Evolutionary conservation across 129 eudicot species (phyloP).

Genomic region (Erigeron canadensis): DNA sequence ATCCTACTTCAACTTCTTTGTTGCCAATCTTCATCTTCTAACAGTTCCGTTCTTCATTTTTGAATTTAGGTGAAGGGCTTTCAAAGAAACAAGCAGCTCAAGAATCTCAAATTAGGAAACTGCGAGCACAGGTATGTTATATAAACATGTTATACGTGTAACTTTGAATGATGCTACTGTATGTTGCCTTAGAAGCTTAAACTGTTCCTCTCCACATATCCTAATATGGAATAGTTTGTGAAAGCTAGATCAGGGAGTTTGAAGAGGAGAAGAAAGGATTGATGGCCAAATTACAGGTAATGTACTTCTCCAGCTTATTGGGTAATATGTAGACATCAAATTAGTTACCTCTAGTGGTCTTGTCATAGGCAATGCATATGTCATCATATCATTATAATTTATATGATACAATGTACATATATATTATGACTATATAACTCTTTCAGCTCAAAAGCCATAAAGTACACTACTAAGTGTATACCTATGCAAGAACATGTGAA

Average conservation of each 20-base stretch:
- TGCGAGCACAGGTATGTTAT: conserved; percentile 78
- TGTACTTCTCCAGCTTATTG: conserved; percentile 14
- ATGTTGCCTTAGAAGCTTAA: conserved; percentile 14
- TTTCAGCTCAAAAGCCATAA: not conserved
- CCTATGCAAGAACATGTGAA: conserved; percentile 13
- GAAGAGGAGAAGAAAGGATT: conserved; percentile 98
- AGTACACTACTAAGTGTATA: conserved; percentile 10
- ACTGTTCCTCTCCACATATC: conserved; percentile 19
- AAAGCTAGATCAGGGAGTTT: conserved; percentile 89
- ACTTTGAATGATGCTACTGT: not conserved
- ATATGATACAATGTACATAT: not conserved
- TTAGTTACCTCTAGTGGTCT: conserved; percentile 14
- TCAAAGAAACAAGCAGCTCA: conserved; percentile 98
- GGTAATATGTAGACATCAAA: not conserved
- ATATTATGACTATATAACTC: not conserved
- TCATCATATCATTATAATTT: not conserved
- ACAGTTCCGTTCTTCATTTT: not conserved
- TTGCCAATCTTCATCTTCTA: not conserved
- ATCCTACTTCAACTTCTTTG: too few relatives aligned
- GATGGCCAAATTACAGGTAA: conserved; percentile 82
- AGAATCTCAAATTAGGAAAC: conserved; percentile 83
- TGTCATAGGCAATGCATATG: too few relatives aligned
- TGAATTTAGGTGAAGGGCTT: conserved; percentile 76
- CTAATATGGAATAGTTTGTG: conserved; percentile 31
- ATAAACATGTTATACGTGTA: too few relatives aligned